These are phyloP conservation scores for Leishmania turanica DNA, from an alignment of 208 protist species.

Conservation along the genomic window DNA sequence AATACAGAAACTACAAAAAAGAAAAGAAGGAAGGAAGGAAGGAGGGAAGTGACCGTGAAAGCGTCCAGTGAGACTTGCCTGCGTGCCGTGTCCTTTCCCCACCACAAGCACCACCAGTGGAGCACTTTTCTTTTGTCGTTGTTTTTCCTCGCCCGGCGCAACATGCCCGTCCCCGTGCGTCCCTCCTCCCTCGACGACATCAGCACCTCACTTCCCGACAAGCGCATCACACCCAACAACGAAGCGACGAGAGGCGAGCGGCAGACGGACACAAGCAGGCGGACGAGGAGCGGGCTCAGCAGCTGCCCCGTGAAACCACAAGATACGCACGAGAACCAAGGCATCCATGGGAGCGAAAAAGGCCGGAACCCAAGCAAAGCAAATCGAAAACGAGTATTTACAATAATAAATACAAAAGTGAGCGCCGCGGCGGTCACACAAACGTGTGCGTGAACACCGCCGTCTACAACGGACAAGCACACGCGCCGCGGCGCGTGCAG, in stretches of 20 bases:
- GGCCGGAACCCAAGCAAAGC: no score
- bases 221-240: neutral
- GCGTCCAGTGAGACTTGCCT: neutral
- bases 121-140: neutral
- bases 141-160: neutral
- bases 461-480: neutral
- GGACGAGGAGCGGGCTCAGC: neutral
- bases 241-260: neutral
- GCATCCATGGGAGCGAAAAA: neutral
- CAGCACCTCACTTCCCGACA: no score
- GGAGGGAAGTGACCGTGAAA: neutral
- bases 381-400: no score
- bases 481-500: no score
- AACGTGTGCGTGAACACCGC: neutral
- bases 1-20: no score
- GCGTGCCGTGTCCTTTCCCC: neutral
- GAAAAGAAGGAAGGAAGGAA: neutral
- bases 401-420: neutral
- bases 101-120: neutral
- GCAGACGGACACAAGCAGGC: neutral
- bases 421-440: neutral
- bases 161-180: no score
- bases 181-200: no score
- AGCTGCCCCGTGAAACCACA: neutral
- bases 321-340: neutral